Conservation (phyloP, 495 filamentous ascomycete genomes). For the Gamarada debralockiae region DNA sequence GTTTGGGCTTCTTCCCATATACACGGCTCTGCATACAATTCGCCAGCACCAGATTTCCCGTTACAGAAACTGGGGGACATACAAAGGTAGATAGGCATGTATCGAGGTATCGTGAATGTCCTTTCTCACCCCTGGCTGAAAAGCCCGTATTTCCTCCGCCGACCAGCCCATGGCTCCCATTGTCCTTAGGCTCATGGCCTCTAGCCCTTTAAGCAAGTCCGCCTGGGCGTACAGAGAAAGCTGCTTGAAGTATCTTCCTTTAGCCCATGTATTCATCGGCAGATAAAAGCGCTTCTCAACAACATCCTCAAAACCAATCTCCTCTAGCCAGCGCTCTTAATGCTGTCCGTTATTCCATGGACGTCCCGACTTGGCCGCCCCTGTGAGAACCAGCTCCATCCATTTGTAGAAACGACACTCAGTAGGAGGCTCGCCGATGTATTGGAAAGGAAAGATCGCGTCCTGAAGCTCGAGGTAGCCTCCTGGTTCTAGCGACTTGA, state of each 20-base stretch:
- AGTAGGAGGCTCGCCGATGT: slow-evolving; percentile 33
- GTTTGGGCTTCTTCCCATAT: too few relatives aligned
- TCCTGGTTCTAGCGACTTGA: slow-evolving; percentile 34
- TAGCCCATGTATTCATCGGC: slow-evolving; percentile 12
- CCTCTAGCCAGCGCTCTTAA: slow-evolving; percentile 37
- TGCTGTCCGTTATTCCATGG: slow-evolving; percentile 4
- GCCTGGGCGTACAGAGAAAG: slow-evolving; percentile 4
- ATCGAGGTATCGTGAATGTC: slow-evolving; percentile 42
- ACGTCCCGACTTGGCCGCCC: slow-evolving; percentile 1
- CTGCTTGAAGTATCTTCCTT: slow-evolving; percentile 26
- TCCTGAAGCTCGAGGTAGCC: slow-evolving; percentile 49
- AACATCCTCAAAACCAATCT: slow-evolving; percentile 37
- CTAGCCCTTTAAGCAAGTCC: slow-evolving; percentile 32
- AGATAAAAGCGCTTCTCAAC: slow-evolving; percentile 12
- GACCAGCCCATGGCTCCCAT: slow-evolving; percentile 40
- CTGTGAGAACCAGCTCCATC: slow-evolving; percentile 31
- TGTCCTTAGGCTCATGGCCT: slow-evolving; percentile 10
- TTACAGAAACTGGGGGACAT: too few relatives aligned
- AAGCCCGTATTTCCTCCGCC: slow-evolving; percentile 37
- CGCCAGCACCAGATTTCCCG: too few relatives aligned
- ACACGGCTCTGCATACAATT: too few relatives aligned
- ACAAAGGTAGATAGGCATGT: slow-evolving; percentile 34
- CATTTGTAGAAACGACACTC: slow-evolving; percentile 16
- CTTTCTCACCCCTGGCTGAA: slow-evolving; percentile 41
- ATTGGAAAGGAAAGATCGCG: slow-evolving; percentile 17